Conservation (phyloP, 495 filamentous ascomycete genomes). For the Oidiodendron maius region DNA sequence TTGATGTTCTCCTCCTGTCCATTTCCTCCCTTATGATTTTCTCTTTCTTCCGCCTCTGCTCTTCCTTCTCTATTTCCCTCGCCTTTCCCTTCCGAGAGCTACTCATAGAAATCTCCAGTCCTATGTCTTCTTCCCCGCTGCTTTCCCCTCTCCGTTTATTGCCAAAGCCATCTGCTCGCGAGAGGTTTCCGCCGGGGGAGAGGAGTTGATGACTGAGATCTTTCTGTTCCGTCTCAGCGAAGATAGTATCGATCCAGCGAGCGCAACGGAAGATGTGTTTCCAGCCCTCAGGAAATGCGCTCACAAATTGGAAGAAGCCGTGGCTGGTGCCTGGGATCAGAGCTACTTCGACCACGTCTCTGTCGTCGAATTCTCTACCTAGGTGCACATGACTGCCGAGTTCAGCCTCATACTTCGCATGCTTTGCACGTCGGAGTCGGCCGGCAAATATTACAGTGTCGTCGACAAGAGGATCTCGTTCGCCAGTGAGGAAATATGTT, state of each 20-base stretch:
- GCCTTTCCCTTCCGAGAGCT: conserved; percentile 22
- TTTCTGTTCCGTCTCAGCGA: conserved; percentile 44
- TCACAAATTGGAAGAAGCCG: conserved; percentile 87
- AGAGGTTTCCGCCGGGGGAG: not conserved
- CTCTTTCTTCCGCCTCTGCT: conserved; percentile 28
- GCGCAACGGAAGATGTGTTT: conserved; percentile 69
- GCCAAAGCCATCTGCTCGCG: conserved; percentile 15
- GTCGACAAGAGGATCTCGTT: conserved; percentile 91
- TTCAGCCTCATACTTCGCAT: conserved; percentile 42
- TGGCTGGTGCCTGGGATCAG: conserved; percentile 85
- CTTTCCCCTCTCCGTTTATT: conserved; percentile 43
- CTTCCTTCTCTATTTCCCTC: conserved; percentile 13
- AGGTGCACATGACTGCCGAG: conserved; percentile 10
- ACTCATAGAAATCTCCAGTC: conserved; percentile 71
- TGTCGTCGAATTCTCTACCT: conserved; percentile 61
- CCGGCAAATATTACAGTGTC: conserved; percentile 96
- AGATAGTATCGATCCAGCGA: conserved; percentile 70
- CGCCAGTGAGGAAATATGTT: conserved; percentile 88
- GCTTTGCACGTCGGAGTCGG: conserved; percentile 73
- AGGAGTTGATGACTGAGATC: conserved; percentile 8
- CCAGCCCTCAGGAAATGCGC: conserved; percentile 81
- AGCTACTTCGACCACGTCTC: conserved; percentile 71
- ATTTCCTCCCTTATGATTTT: conserved; percentile 24
- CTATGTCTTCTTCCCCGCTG: conserved; percentile 73
- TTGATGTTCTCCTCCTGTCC: conserved; percentile 22